Conservation (phyloP, 768 basidiomycete species). For the Tulasnella sp. region DNA sequence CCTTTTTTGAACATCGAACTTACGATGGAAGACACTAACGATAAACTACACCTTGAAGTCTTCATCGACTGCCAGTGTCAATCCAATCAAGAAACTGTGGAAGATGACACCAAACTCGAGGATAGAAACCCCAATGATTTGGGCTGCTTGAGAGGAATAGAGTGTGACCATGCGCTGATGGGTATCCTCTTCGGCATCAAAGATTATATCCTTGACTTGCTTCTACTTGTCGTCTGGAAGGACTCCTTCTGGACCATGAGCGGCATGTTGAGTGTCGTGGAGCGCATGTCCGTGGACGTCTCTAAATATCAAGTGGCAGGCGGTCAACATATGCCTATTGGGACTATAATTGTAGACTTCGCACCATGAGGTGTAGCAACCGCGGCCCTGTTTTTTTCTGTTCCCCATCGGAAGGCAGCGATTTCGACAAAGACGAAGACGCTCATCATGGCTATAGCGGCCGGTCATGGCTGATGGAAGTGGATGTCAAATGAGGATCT, state of each 20-base stretch:
- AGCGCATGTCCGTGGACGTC: slow-evolving; percentile 47
- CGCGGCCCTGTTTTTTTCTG: slow-evolving; percentile 29
- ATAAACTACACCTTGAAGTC: slow-evolving; percentile 76
- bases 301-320: neutral
- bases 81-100: slow-evolving; percentile 73
- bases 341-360: too few species aligned
- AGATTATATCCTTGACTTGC: too few species aligned
- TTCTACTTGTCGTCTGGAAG: too few species aligned
- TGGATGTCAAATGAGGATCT: neutral
- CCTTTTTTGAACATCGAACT: too few species aligned
- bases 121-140: slow-evolving; percentile 77
- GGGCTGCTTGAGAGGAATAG: slow-evolving; percentile 35
- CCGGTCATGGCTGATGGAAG: slow-evolving; percentile 52
- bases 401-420: slow-evolving; percentile 78
- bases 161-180: slow-evolving; percentile 28
- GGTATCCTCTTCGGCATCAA: slow-evolving; percentile 20
- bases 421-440: slow-evolving; percentile 71
- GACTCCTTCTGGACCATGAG: slow-evolving; percentile 14
- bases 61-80: slow-evolving; percentile 81
- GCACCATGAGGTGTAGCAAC: slow-evolving; percentile 5
- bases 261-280: slow-evolving; percentile 28
- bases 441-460: slow-evolving; percentile 67
- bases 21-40: slow-evolving; percentile 86
- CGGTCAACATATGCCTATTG: slow-evolving; percentile 13
- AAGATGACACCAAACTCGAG: slow-evolving; percentile 88